These are phyloP conservation scores for Boletellus deceptivus DNA, from an alignment of 1,284 basidiomycete genomes.

Conservation along the genomic window DNA sequence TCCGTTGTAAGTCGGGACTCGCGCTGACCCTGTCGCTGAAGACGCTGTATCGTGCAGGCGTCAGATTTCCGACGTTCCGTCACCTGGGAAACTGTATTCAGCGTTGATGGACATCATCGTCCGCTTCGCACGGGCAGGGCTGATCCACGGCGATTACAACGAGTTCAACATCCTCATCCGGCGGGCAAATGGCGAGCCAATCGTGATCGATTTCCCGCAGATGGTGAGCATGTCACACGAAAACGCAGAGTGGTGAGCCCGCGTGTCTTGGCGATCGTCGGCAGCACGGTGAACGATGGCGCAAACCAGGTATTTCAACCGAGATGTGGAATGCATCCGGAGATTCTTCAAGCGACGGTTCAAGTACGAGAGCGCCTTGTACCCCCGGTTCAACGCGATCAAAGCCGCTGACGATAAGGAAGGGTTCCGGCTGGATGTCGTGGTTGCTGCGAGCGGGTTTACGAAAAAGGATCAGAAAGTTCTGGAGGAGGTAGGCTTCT, in stretches of 20 bases:
- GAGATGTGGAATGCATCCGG: conserved; percentile 95
- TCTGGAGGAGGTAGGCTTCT: conserved; percentile 72
- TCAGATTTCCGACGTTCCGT: conserved; percentile 81
- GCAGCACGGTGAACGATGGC: conserved; percentile 12
- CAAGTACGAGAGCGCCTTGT: conserved; percentile 87
- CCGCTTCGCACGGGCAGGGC: conserved; percentile 86
- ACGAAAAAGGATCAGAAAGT: conserved; percentile 77
- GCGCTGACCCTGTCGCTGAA: neutral
- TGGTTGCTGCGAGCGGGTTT: conserved; percentile 92
- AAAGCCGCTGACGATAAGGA: conserved; percentile 47
- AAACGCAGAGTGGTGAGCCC: conserved; percentile 90
- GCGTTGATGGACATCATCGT: conserved; percentile 95
- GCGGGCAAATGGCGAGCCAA: conserved; percentile 76
- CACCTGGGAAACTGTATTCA: conserved; percentile 89
- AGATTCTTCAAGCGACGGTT: conserved; percentile 93
- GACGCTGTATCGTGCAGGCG: conserved; percentile 52
- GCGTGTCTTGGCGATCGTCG: conserved; percentile 14
- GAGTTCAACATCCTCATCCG: conserved; percentile 98
- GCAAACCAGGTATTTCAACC: conserved; percentile 87
- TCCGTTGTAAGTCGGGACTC: conserved; percentile 66
- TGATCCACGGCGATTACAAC: conserved; percentile 99
- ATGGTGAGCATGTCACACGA: conserved; percentile 98
- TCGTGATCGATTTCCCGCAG: conserved; percentile 99
- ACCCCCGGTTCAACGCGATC: conserved; percentile 78
- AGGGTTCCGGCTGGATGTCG: conserved; percentile 79